Percentiles rank a stretch among this genome's conserved stretches.
These are phyloP conservation scores for Solanum appendiculatum DNA, from an alignment of 257 asterid species.

Conservation along the genomic window DNA sequence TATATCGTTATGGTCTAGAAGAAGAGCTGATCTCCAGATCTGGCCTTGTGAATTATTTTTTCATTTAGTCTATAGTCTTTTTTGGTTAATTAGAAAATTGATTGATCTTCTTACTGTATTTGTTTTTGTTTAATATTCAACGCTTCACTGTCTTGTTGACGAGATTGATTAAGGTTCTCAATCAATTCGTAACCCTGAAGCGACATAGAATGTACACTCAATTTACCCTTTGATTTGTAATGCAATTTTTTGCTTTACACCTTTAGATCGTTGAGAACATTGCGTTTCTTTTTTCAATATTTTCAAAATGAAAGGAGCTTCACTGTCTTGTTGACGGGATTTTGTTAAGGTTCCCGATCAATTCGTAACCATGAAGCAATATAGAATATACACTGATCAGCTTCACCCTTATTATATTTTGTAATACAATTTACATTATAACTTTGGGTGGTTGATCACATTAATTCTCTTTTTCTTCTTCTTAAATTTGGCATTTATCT, in stretches of 20 bases:
- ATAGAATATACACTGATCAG: background rate
- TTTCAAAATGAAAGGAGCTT: background rate
- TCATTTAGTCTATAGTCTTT: too few species aligned
- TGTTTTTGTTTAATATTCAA: too few species aligned
- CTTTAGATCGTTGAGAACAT: slow-evolving; percentile 1
- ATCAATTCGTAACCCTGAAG: slow-evolving; percentile 14
- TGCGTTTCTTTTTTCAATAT: too few species aligned
- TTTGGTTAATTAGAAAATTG: background rate
- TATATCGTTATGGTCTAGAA: background rate
- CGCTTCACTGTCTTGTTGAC: slow-evolving; percentile 15
- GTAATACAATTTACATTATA: background rate
- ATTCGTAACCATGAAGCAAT: slow-evolving; percentile 12
- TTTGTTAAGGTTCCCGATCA: background rate
- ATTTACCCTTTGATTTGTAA: background rate
- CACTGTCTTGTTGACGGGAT: slow-evolving; percentile 12
- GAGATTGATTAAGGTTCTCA: background rate
- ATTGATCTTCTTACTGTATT: too few species aligned
- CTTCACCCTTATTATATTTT: background rate
- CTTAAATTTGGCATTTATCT: background rate
- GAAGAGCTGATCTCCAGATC: background rate
- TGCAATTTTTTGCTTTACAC: background rate
- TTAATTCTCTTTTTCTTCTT: background rate
- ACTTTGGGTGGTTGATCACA: slow-evolving; percentile 2
- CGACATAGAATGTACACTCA: background rate
- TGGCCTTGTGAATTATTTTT: background rate